Evolutionary conservation across 306 rosid species (phyloP).

Genomic region (Cercis canadensis): DNA sequence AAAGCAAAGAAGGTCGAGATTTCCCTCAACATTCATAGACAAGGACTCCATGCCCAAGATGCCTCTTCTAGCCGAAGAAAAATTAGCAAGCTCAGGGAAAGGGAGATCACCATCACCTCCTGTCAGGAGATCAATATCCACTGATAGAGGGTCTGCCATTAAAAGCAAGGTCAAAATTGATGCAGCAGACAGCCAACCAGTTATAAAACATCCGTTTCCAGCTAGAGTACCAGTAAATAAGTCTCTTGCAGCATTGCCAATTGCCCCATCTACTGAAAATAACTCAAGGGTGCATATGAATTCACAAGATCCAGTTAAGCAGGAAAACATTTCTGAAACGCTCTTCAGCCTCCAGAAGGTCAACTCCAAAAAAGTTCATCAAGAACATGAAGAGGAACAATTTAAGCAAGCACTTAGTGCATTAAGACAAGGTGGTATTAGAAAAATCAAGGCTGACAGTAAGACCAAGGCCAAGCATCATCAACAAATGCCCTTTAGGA

Average conservation of each 20-base stretch:
- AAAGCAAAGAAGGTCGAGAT: conserved; percentile 82
- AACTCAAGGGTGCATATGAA: conserved; percentile 46
- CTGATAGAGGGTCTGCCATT: conserved; percentile 77
- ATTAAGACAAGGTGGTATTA: conserved; percentile 68
- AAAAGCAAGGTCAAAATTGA: conserved; percentile 68
- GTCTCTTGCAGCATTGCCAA: conserved; percentile 55
- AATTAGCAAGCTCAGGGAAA: conserved; percentile 55
- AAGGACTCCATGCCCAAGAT: conserved; percentile 65
- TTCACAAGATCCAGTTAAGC: conserved; percentile 56
- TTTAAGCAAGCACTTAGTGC: conserved; percentile 59
- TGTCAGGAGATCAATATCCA: conserved; percentile 80
- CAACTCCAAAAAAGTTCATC: conserved; percentile 58
- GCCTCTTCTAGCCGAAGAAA: conserved; percentile 68
- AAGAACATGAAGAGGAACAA: conserved; percentile 76
- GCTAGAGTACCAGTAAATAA: conserved; percentile 68
- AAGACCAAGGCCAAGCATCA: conserved; percentile 70
- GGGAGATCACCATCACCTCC: conserved; percentile 90
- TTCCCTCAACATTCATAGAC: conserved; percentile 67
- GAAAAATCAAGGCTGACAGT: conserved; percentile 64
- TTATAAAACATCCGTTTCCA: conserved; percentile 58
- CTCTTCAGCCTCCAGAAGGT: conserved; percentile 56
- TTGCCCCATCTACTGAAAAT: conserved; percentile 42
- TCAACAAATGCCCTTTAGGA: conserved; percentile 60
- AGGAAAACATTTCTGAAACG: conserved; percentile 52
- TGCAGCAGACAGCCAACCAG: conserved; percentile 62